Evolutionary conservation across 1,284 basidiomycete genomes (phyloP).

Genomic region (Tilletia horrida): DNA sequence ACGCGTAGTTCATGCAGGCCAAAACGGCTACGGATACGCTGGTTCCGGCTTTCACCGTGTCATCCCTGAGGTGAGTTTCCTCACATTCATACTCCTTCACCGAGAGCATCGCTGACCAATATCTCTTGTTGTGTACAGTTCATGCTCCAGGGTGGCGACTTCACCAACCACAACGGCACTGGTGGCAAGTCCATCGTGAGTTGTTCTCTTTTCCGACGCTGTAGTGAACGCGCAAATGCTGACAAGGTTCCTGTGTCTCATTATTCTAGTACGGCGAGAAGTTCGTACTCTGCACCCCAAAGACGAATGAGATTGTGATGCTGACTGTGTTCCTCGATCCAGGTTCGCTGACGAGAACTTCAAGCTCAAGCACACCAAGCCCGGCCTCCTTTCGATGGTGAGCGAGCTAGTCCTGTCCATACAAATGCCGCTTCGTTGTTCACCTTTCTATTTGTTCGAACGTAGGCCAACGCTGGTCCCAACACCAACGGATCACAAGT

Average conservation of each 20-base stretch:
- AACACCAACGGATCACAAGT: slow-evolving; percentile 50
- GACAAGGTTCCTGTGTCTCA: background rate
- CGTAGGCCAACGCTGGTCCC: slow-evolving; percentile 54
- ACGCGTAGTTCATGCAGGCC: slow-evolving; percentile 20
- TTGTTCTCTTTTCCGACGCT: slow-evolving; percentile 15
- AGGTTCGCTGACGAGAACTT: slow-evolving; percentile 33
- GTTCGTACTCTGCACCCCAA: background rate
- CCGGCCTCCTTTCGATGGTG: slow-evolving; percentile 40
- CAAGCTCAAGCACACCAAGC: slow-evolving; percentile 44
- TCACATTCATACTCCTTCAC: background rate
- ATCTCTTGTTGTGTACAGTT: slow-evolving; percentile 8
- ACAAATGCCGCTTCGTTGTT: background rate
- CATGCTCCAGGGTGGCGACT: slow-evolving; percentile 48
- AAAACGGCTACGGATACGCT: slow-evolving; percentile 32
- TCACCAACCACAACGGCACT: slow-evolving; percentile 49
- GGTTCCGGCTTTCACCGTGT: slow-evolving; percentile 32
- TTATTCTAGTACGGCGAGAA: slow-evolving; percentile 30
- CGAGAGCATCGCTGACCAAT: background rate
- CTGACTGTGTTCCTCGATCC: background rate
- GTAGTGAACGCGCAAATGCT: background rate
- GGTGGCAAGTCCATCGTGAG: slow-evolving; percentile 48
- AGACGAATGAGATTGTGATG: background rate
- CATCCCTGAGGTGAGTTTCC: slow-evolving; percentile 10
- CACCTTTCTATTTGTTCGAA: slow-evolving; percentile 13
- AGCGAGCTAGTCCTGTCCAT: background rate